Evolutionary conservation across 2,329 filamentous ascomycete genomes (phyloP).

Genomic region (Ophiostoma sp.): DNA sequence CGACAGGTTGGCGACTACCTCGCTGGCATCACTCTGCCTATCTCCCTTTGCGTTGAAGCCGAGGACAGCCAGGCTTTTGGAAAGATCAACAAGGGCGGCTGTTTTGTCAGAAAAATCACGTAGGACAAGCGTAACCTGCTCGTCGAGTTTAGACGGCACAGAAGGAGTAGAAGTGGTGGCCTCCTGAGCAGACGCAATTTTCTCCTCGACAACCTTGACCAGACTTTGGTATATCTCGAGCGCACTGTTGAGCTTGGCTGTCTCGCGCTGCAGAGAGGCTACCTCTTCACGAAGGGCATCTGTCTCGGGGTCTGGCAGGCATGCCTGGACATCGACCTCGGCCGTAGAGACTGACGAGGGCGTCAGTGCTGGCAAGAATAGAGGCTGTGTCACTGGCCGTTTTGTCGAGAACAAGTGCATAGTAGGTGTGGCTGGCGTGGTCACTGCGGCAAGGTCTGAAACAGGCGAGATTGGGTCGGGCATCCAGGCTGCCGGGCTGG

Average conservation of each 20-base stretch:
- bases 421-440: slow-evolving; percentile 14
- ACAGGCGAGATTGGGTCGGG: neutral
- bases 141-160: slow-evolving; percentile 35
- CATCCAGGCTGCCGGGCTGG: slow-evolving; percentile 39
- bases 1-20: slow-evolving; percentile 45
- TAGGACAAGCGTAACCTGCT: slow-evolving; percentile 40
- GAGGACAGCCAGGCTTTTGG: slow-evolving; percentile 42
- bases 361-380: neutral
- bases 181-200: slow-evolving; percentile 31
- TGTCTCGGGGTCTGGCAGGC: slow-evolving; percentile 41
- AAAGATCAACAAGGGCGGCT: slow-evolving; percentile 42
- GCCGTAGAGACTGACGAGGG: neutral
- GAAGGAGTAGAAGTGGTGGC: neutral
- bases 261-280: slow-evolving; percentile 44
- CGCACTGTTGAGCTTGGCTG: slow-evolving; percentile 43
- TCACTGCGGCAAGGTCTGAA: slow-evolving; percentile 7
- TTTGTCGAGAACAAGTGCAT: slow-evolving; percentile 17
- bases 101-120: slow-evolving; percentile 46
- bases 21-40: slow-evolving; percentile 37
- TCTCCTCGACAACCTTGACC: slow-evolving; percentile 35
- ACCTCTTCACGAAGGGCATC: slow-evolving; percentile 44
- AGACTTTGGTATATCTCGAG: slow-evolving; percentile 45
- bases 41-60: slow-evolving; percentile 47
- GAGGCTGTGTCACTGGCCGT: neutral
- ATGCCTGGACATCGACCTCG: slow-evolving; percentile 39